phyloP scores from a whole-genome alignment of 805 yeast species.

The Yamadazyma laniorum region DNA sequence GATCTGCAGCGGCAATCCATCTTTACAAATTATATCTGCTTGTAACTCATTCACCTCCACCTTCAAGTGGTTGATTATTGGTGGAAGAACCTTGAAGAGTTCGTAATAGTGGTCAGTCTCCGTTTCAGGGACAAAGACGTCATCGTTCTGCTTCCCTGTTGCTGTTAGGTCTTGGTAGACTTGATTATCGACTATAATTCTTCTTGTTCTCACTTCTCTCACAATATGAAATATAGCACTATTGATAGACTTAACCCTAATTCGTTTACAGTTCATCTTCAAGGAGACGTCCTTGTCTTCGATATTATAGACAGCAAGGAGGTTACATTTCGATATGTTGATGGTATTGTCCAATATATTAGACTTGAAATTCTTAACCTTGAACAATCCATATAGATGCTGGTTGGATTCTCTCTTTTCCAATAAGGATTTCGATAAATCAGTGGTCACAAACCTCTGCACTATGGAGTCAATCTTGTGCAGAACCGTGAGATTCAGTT shows the following conservation, averaged over 20 bases:
- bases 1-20: slow-evolving; percentile 35
- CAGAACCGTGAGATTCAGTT: slow-evolving; percentile 25
- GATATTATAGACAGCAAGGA: slow-evolving; percentile 26
- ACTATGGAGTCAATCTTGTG: slow-evolving; percentile 23
- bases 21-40: slow-evolving; percentile 39
- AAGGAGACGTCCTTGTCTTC: slow-evolving; percentile 20
- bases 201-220: slow-evolving; percentile 29
- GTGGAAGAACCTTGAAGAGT: slow-evolving; percentile 33
- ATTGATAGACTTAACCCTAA: slow-evolving; percentile 35
- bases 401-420: slow-evolving; percentile 2
- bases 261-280: slow-evolving; percentile 23
- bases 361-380: slow-evolving; percentile 28
- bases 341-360: slow-evolving; percentile 33
- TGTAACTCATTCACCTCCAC: slow-evolving; percentile 26
- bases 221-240: slow-evolving; percentile 36
- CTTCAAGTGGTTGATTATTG: slow-evolving; percentile 24
- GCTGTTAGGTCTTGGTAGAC: slow-evolving; percentile 17
- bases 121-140: slow-evolving; percentile 3
- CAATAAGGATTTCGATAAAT: slow-evolving; percentile 8
- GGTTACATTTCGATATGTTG: slow-evolving; percentile 25
- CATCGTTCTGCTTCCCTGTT: neutral
- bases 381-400: slow-evolving; percentile 24
- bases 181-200: slow-evolving; percentile 23
- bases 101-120: slow-evolving; percentile 17
- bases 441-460: slow-evolving; percentile 26